Evolutionary conservation across 805 yeast species (phyloP).

Genomic region (Metschnikowia cubensis): DNA sequence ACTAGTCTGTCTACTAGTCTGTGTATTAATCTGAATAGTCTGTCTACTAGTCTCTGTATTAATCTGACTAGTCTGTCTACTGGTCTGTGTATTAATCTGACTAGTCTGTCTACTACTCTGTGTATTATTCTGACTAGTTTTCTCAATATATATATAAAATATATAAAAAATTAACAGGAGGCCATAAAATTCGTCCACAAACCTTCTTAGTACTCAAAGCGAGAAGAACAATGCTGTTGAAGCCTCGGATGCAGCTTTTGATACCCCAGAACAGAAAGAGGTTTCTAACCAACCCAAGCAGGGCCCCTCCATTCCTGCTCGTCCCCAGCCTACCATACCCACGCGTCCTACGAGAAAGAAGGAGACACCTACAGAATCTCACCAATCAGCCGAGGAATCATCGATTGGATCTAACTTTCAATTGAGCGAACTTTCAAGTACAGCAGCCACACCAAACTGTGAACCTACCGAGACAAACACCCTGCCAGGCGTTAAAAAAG

Average conservation of each 20-base stretch:
- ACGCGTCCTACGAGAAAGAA: slow-evolving; percentile 6
- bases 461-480: background rate
- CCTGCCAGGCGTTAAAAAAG: slow-evolving; percentile 13
- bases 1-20: no score
- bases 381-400: background rate
- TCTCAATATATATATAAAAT: no score
- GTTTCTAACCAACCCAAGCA: background rate
- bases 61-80: no score
- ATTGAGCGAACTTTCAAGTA: background rate
- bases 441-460: background rate
- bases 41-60: no score
- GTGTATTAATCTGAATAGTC: no score
- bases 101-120: no score
- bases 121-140: no score
- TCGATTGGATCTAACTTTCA: background rate
- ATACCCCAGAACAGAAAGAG: background rate
- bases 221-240: background rate
- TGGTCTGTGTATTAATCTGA: no score
- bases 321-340: slow-evolving; percentile 8
- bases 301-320: background rate
- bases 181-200: background rate
- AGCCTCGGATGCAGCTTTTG: no score
- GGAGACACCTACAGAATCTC: background rate
- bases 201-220: background rate
- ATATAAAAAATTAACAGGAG: no score